phyloP scores from a whole-genome alignment of 2,329 filamentous ascomycete species.

The Dactylellina leptospora region DNA sequence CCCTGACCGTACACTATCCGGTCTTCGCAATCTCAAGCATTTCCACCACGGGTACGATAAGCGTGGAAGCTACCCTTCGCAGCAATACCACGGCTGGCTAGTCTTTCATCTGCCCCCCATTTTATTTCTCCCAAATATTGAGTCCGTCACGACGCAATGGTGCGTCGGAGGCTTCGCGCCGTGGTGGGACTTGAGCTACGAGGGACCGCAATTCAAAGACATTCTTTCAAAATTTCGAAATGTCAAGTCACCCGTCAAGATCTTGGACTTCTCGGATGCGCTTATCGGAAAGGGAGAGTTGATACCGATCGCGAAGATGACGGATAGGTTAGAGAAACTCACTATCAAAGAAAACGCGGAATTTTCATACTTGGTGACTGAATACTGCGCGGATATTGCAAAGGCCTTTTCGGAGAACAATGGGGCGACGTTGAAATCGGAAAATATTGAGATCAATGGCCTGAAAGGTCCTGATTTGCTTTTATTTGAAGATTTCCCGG shows the following conservation, averaged over 20 bases:
- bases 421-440: background rate
- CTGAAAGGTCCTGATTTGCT: background rate
- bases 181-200: background rate
- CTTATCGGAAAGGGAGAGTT: background rate
- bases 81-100: background rate
- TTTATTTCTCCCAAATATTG: background rate
- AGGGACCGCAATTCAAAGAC: background rate
- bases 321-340: background rate
- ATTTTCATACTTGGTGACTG: background rate
- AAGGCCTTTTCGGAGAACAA: background rate
- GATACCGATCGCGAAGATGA: background rate
- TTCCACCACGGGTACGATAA: slow-evolving; percentile 3
- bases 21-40: slow-evolving; percentile 9
- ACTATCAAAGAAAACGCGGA: background rate
- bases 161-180: background rate
- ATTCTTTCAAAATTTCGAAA: background rate
- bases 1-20: background rate
- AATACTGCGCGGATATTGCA: background rate
- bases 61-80: background rate
- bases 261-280: background rate
- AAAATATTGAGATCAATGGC: slow-evolving; percentile 4
- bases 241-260: background rate
- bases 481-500: background rate
- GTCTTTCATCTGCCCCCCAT: background rate
- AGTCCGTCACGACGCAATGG: background rate